These are phyloP conservation scores for Malassezia brasiliensis DNA, from an alignment of 1,284 basidiomycete genomes.

Conservation along the genomic window DNA sequence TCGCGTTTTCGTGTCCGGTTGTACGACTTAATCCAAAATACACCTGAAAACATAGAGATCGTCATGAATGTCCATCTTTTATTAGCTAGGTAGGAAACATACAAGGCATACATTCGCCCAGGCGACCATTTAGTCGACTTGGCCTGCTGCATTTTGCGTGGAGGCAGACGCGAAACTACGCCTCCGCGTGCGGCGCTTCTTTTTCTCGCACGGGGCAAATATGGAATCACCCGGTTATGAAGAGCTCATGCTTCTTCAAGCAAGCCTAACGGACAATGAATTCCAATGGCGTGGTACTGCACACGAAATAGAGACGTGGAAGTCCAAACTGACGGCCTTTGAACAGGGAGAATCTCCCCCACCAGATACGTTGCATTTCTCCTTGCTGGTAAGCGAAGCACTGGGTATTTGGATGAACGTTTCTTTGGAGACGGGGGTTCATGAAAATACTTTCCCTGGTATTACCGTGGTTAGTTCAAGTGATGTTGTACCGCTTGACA, in stretches of 20 bases:
- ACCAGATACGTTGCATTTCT: conserved; percentile 2
- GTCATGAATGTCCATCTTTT: conserved; percentile 10
- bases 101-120: conserved; percentile 11
- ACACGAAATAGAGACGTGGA: conserved; percentile 4
- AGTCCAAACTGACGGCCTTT: not conserved
- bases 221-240: not conserved
- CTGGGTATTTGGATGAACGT: conserved; percentile 12
- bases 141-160: not conserved
- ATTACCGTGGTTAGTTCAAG: not conserved
- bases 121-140: not conserved
- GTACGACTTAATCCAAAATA: not conserved
- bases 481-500: not conserved
- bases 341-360: not conserved
- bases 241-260: conserved; percentile 6
- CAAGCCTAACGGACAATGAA: conserved; percentile 5
- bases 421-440: not conserved
- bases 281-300: conserved; percentile 13
- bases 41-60: conserved; percentile 3
- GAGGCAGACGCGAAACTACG: not conserved
- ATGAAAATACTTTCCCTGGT: not conserved
- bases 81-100: not conserved
- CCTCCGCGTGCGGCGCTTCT: no score
- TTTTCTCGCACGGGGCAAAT: not conserved
- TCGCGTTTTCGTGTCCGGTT: conserved; percentile 8
- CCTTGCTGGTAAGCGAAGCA: conserved; percentile 1